A percentile compares a stretch with the other conserved stretches of the same genome.
These are phyloP conservation scores for Cladosporium oxysporum DNA, from an alignment of 2,329 filamentous ascomycete genomes.

Conservation along the genomic window DNA sequence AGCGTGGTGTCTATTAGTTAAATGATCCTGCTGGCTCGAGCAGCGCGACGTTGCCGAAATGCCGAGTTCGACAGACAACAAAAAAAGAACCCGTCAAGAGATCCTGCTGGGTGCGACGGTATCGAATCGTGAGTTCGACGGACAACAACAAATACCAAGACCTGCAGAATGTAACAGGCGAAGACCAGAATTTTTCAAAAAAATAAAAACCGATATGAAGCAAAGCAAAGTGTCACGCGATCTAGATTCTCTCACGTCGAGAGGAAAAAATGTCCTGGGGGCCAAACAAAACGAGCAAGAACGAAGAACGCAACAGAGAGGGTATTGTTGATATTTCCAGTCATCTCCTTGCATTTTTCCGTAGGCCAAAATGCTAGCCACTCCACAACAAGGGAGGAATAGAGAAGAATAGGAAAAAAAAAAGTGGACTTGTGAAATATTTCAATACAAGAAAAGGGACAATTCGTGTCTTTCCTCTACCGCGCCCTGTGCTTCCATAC, in stretches of 20 bases:
- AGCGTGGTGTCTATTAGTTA: not conserved
- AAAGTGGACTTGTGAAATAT: not conserved
- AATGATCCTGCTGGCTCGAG: not conserved
- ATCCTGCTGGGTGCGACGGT: too few relatives aligned
- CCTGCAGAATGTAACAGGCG: not conserved
- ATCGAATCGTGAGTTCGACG: not conserved
- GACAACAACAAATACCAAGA: not conserved
- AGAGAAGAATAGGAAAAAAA: not conserved
- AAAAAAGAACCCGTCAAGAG: too few relatives aligned
- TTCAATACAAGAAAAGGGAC: not conserved
- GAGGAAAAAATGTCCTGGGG: not conserved
- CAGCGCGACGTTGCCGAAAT: not conserved
- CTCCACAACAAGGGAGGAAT: not conserved
- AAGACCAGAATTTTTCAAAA: too few relatives aligned
- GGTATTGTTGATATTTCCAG: not conserved
- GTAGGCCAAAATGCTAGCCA: not conserved
- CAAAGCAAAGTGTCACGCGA: not conserved
- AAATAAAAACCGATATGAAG: too few relatives aligned
- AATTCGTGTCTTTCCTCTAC: not conserved
- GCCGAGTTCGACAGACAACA: not conserved
- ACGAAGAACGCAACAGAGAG: not conserved
- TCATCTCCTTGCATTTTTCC: not conserved
- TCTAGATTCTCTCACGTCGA: not conserved
- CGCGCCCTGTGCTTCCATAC: not conserved
- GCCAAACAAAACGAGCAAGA: not conserved